Conservation (phyloP, 768 basidiomycete species). For the Termitomyces sp. region DNA sequence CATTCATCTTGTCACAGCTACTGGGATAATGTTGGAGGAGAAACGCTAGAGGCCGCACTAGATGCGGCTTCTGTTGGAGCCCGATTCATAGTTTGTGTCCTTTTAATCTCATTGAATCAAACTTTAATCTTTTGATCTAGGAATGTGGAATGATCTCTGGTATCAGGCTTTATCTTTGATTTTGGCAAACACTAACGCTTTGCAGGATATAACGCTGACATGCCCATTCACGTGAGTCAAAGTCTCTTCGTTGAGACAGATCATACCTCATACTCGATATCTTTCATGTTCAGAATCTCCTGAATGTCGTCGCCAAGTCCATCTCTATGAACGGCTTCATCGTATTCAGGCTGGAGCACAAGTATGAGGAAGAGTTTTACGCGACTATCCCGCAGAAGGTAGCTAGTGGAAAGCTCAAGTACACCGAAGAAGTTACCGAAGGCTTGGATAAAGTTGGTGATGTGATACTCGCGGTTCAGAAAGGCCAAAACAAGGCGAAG, state of each 20-base stretch:
- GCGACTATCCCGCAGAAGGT: slow-evolving; percentile 34
- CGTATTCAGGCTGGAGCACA: slow-evolving; percentile 25
- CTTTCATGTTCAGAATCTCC: slow-evolving; percentile 30
- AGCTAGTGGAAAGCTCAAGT: slow-evolving; percentile 43
- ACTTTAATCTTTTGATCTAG: neutral
- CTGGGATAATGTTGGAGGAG: slow-evolving; percentile 62
- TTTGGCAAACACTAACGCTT: neutral
- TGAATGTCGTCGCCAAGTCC: slow-evolving; percentile 36
- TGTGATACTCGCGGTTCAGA: slow-evolving; percentile 29
- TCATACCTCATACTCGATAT: neutral
- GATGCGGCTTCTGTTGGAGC: slow-evolving; percentile 39
- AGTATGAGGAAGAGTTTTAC: slow-evolving; percentile 40
- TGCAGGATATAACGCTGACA: slow-evolving; percentile 28
- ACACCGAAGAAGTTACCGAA: slow-evolving; percentile 39
- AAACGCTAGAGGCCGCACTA: slow-evolving; percentile 56
- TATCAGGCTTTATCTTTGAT: neutral
- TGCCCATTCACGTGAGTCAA: slow-evolving; percentile 24
- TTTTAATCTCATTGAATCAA: neutral
- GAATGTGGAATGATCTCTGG: slow-evolving; percentile 41
- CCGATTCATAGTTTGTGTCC: slow-evolving; percentile 39
- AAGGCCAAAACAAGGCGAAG: slow-evolving; percentile 26
- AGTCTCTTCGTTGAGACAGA: neutral
- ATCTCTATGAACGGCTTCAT: slow-evolving; percentile 38
- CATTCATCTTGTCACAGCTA: slow-evolving; percentile 27
- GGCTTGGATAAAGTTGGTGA: slow-evolving; percentile 41